Evolutionary conservation across 257 asterid species (phyloP), one percentile per base, ranked within the genome.

Genomic region (Solanum arcanum): DNA sequence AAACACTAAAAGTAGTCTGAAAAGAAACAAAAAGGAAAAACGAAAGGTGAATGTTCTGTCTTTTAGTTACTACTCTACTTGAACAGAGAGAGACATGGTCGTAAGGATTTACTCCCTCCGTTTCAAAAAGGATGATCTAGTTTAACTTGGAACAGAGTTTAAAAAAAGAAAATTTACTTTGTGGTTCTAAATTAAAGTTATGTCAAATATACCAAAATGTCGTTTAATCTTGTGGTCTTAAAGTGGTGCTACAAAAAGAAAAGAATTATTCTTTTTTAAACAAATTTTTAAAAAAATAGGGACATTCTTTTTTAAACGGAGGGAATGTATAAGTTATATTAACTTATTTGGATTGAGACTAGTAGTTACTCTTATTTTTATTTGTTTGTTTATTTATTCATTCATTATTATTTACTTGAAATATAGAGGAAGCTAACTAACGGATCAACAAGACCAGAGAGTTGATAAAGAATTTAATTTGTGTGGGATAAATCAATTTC

Each of bases 111-210:
- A 66, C 35, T 3, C 35, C 5, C 5, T 33, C 35, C 35, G 5
- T 33, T 33, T 33, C 0, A 33, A 33, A 33, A 33, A 33, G 35
- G 1, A 33, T 4, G 0, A 1, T 1, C 35, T 33, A 33, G 5
- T 33, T 33, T 33, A 0, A 3, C 0, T 0, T 4, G 0, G 0
- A 33, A 33, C 0, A 33, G 5, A 33, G 35, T 33, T 33, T 33
- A 33, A 3, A 0, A 4, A 31, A 31, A 31, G 3, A 31, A 31
- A 3, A 3, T 33, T 33, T 33, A 33, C 1, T 33, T 33, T 33
- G 35, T 33, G 35, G 35, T 33, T 0, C 1, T 33, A 33, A 33
- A 33, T 33, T 33, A 4, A 33, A 33, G 5, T 33, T 33, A 33
- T 33, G 35, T 33, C 1, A 33, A 33, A 33, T 4, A 33, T 33